Base-by-base conservation (phyloP, 192 early-diverging fungal genomes). In the Phycomyces nitens region DNA sequence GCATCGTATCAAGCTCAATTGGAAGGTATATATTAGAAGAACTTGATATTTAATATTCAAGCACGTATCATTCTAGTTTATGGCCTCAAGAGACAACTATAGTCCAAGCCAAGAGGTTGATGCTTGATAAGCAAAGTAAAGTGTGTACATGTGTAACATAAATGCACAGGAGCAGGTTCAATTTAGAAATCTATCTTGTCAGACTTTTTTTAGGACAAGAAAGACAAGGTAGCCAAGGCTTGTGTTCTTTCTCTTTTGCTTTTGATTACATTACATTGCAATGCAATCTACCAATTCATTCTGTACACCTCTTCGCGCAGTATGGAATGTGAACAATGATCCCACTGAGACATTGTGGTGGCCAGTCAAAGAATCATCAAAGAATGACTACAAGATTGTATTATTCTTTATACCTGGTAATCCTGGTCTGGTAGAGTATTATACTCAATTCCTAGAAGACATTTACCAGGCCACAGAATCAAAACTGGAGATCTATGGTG, bases 401-500 rank as follows among this genome's bases (percentile, higher is more conserved):
- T 51, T 84, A 5, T 74, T 89, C 44, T 65, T 87, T 53, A 74
- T 87, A 41, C 79, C 84, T 44, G 91, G 91, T 0, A 93, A 91
- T 78, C 91, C 91, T 4, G 94, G 94, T 2, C 56, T 91, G 38
- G 79, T 89, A 23, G 88, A 94, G 53, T 92, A 92, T 65, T 95
- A 95, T 65, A 82, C 77, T 20, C 72, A 73, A n/a, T 95, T 94
- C 66, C 82, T 88, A 59, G 61, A 81, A 20, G 65, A 69, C 0
- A 74, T 88, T 53, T 84, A 87, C 65, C 64, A 76, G 10, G 50
- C 75, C 41, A 74, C 75, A 44, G 52, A 68, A 26, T 68, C 67
- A 22, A 69, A 64, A 22, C 60, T 91, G 38, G 88, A 91, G 43
- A 85, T 91, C 14, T 64, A 84, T 59, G 87, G 84, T 56, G 84